Evolutionary conservation across 106 monocot genomes (phyloP), one percentile per base, ranked within the genome.

Genomic region (Dactylorhiza incarnata): DNA sequence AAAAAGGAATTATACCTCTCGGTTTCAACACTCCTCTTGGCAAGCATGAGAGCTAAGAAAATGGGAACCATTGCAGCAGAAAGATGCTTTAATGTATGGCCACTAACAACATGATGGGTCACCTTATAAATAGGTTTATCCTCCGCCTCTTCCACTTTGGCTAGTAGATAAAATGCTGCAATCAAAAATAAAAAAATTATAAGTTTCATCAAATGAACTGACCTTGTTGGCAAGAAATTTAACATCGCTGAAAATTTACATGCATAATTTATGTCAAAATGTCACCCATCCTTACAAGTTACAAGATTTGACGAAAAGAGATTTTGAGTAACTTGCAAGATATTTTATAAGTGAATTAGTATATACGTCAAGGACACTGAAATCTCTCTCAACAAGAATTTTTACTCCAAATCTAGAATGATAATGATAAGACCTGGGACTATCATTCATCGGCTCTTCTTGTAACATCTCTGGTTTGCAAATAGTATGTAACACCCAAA

Each of bases 21-120:
- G 47, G 86, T 72, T 82, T 89, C 87, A 74, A 85, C 79, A 37
- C 26, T 85, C 80, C 97, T 86, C 77, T 89, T 89, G 22, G 94
- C 94, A 77, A 99, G 94, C 97, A 99, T 99, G 23, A 99, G 80
- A 46, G 93, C 81, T 85, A 94, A 85, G 83, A 94, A 99, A 86
- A 99, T 81, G 72, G 97, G 97, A 74, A 99, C 97, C 91, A 91
- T 91, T 54, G 97, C 94, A 49, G 94, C 91, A 83, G 66, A 87
- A 10, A 99, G 79, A 82, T 99, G 97, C 82, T 99, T 99, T 29
- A 99, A 86, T 14, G 97, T 99, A 79, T 99, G 94, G 15, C 97
- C 97, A 81, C 94, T 99, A 59, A 91, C 83, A 45, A 91, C 78
- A 51, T 89, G 82, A 76, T 84, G 78, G 7, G 91, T 89, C 89